Base-by-base conservation (phyloP, 2,329 filamentous ascomycete genomes). In the Xylaria arbuscula region DNA sequence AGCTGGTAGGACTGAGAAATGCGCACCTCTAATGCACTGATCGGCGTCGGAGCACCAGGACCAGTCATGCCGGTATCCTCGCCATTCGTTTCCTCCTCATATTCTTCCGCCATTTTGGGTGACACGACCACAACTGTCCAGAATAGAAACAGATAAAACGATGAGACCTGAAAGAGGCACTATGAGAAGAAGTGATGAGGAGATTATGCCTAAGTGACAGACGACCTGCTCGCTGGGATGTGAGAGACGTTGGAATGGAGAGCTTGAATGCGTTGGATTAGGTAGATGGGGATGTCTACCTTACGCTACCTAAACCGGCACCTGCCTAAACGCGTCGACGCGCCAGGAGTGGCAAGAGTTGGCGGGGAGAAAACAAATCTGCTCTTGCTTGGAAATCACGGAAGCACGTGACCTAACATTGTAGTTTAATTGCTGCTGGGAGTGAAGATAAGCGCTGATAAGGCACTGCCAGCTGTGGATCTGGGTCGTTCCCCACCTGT, bases 41-140 rank as follows among this genome's bases (percentile, higher is more conserved):
- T 86, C 55, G 95, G 94, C 64, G 94, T 97, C 2, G 96, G 96
- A n/a, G 96, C 96, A 72, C 96, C 96, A 66, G 95, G 95, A 11
- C 92, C 94, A 64, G 91, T 89, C 77, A 89, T 87, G 70, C 89
- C 87, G 75, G 87, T 86, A 68, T 97, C 93, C 66, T 96, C 94
- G 65, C 77, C 84, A 73, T 76, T 80, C 74, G 89, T 88, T 66
- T 87, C 87, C 69, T 91, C 90, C 72, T 97, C 92, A 45, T 89
- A 88, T 70, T 91, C 87, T 72, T 89, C 87, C 28, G 77, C 68
- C 77, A 79, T 79, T 57, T 87, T 85, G 68, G 83, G 47, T 24
- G 28, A 66, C 61, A 42, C 11, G 10, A 63, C n/a, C 11, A 15
- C 32, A 10, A 42, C 51, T 3, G 17, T 50, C 17, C 24, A 10